Evolutionary conservation across 164 flowering plant genomes (phyloP).

Genomic region (Vitis rotundifolia): DNA sequence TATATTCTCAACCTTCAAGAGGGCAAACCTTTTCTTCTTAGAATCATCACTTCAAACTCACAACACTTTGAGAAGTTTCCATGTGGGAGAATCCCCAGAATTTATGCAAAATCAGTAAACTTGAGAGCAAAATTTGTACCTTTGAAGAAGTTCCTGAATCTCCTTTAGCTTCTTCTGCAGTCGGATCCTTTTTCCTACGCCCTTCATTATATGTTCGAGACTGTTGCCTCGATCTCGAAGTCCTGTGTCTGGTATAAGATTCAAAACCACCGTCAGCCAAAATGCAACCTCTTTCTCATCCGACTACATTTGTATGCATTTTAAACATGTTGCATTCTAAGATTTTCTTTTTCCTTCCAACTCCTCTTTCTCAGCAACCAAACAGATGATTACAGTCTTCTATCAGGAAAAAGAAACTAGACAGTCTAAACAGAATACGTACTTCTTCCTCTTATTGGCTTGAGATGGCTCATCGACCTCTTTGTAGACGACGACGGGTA

Average conservation of each 20-base stretch:
- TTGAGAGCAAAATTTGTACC: constrained; percentile 5
- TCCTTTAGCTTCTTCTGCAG: constrained; percentile 18
- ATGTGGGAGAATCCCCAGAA: no score
- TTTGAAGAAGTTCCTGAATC: constrained; percentile 33
- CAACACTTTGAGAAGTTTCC: no score
- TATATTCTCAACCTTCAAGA: no score
- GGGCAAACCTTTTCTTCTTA: no score
- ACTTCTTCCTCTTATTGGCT: constrained; percentile 27
- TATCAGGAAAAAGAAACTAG: background rate
- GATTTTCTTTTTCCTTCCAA: no score
- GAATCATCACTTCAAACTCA: no score
- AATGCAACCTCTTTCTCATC: background rate
- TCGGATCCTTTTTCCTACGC: constrained; percentile 21
- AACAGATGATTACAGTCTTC: background rate
- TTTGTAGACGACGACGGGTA: constrained; percentile 25
- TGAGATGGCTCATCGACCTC: constrained; percentile 24
- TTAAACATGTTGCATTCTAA: no score
- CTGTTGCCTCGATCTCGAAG: constrained; percentile 24
- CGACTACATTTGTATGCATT: no score
- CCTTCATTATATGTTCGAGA: constrained; percentile 22
- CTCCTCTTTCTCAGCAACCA: background rate
- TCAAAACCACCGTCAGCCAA: constrained; percentile 1
- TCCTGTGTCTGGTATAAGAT: constrained; percentile 25
- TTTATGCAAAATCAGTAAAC: no score
- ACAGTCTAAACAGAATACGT: constrained; percentile 1